Base-by-base conservation (phyloP, 306 rosid species). In the Prunus persica region DNA sequence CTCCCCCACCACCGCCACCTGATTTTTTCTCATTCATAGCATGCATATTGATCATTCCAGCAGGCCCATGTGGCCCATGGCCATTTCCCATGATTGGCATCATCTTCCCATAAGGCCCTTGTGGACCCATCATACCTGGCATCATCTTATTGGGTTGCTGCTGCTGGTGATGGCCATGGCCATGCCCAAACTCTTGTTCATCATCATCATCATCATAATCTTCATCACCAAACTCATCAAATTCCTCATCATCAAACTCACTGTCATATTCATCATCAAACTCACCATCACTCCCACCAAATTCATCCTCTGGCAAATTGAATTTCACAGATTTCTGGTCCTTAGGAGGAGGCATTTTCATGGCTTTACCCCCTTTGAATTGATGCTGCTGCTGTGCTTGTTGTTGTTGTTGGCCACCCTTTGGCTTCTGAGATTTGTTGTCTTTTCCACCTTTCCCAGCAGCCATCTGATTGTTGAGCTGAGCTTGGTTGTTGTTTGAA, bases 311-410 rank as follows among this genome's bases (percentile, higher is more conserved):
- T 24, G 85, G 84, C 50, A 88, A 49, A 76, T 78, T 81, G 79
- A 94, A 94, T 78, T 80, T 90, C 65, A 94, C 98, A 80, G 92
- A 83, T 67, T 91, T 94, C 76, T 94, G 88, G 24, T 81, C 85
- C 75, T 88, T 92, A 2, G 28, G 51, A 5, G 79, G 74, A 16
- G 68, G 45, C 65, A 64, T 52, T 68, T 62, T 49, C 54, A 69
- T 45, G 0, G 80, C 88, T 22, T 85, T 84, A 4, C 50, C 73
- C 24, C 90, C 92, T 41, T 90, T 89, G 72, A 82, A 77, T 41
- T 81, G 81, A 27, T 87, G 93, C 22, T 79, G 82, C 32, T 89
- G 92, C 12, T 80, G 88, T 9, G 65, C 79, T 76, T 86, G 84
- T n/a, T n/a, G n/a, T n/a, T 79, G 86, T 50, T 80, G 76, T 27